Evolutionary conservation across 495 filamentous ascomycete species (phyloP).

Genomic region (Xylaria flabelliformis): DNA sequence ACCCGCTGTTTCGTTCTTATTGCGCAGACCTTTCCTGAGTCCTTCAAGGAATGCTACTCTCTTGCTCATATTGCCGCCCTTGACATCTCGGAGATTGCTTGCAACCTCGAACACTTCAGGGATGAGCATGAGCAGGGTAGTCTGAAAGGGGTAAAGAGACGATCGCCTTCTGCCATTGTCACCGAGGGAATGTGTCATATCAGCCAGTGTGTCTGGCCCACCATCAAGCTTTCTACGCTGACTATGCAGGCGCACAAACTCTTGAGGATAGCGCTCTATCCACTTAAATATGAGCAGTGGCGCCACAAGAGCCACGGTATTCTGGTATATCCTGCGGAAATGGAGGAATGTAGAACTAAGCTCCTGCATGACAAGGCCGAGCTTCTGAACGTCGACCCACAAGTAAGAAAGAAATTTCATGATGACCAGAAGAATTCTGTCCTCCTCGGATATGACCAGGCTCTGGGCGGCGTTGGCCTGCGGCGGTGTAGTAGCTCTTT

Average conservation of each 20-base stretch:
- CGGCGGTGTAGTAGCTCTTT: slow-evolving; percentile 51
- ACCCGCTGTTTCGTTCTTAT: slow-evolving; percentile 65
- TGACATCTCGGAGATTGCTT: slow-evolving; percentile 64
- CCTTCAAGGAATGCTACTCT: slow-evolving; percentile 67
- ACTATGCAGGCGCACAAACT: slow-evolving; percentile 66
- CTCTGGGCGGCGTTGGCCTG: slow-evolving; percentile 45
- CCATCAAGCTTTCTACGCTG: slow-evolving; percentile 64
- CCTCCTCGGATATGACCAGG: slow-evolving; percentile 55
- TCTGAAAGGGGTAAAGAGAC: slow-evolving; percentile 67
- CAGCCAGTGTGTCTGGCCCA: slow-evolving; percentile 67
- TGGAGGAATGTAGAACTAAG: slow-evolving; percentile 67
- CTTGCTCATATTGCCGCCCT: slow-evolving; percentile 63
- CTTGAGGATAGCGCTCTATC: slow-evolving; percentile 66
- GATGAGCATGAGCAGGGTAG: slow-evolving; percentile 63
- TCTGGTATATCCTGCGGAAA: slow-evolving; percentile 66
- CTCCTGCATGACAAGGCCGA: slow-evolving; percentile 65
- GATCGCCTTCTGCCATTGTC: slow-evolving; percentile 60
- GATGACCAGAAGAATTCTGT: slow-evolving; percentile 55
- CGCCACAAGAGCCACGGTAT: slow-evolving; percentile 63
- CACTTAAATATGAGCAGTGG: slow-evolving; percentile 65
- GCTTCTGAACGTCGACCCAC: slow-evolving; percentile 66
- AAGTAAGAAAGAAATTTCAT: slow-evolving; percentile 63
- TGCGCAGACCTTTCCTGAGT: slow-evolving; percentile 62
- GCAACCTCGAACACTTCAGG: slow-evolving; percentile 71
- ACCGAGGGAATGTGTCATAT: slow-evolving; percentile 63